Conservation (phyloP, 805 yeast species). For the Candida broadrunensis region DNA sequence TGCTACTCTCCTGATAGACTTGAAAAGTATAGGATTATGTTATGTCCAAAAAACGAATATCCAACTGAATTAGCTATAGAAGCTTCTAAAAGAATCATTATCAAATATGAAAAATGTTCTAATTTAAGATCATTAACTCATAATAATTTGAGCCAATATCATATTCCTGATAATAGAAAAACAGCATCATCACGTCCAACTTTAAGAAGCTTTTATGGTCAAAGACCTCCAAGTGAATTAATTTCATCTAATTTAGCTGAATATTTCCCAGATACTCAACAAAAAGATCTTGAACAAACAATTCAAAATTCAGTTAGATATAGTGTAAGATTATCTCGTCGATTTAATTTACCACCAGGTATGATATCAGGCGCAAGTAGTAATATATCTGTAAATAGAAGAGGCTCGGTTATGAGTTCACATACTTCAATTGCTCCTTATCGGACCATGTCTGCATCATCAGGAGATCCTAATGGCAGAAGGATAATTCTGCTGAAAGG, state of each 20-base stretch:
- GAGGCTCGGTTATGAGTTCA: conserved; percentile 11
- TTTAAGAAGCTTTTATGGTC: conserved; percentile 65
- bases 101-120: conserved; percentile 22
- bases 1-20: conserved; percentile 72
- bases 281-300: conserved; percentile 70
- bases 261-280: conserved; percentile 83
- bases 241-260: conserved; percentile 87
- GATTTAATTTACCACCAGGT: conserved; percentile 22
- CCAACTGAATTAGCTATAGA: conserved; percentile 64
- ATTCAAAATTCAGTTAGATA: conserved; percentile 80
- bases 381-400: conserved; percentile 3
- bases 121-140: conserved; percentile 11
- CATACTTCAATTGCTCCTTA: conserved; percentile 8
- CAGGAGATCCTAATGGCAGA: conserved; percentile 14
- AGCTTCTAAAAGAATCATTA: conserved; percentile 48
- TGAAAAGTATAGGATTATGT: conserved; percentile 67
- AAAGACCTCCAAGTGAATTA: conserved; percentile 89
- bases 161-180: conserved; percentile 16
- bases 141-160: conserved; percentile 19
- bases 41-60: conserved; percentile 60
- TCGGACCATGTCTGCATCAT: conserved; percentile 18
- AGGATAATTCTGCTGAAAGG: conserved; percentile 4
- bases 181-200: conserved; percentile 6
- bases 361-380: conserved; percentile 12
- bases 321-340: conserved; percentile 58